Percentiles rank a stretch among this genome's conserved stretches.
Conservation (phyloP, 805 yeast genomes). For the Candida insectorum region DNA sequence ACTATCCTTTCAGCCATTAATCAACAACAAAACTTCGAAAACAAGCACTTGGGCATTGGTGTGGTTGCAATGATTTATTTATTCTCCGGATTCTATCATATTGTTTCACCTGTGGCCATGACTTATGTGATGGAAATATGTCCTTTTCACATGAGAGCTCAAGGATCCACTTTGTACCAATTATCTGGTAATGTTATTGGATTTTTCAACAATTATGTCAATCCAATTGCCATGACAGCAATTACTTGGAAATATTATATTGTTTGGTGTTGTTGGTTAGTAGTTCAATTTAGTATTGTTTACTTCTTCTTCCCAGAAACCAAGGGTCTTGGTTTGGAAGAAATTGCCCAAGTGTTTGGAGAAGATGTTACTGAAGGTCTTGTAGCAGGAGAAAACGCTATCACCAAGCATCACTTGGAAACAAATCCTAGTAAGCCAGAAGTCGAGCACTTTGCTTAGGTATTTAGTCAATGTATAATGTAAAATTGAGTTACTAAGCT, state of each 20-base stretch:
- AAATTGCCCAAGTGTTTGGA: constrained; percentile 40
- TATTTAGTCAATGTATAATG: too few species aligned
- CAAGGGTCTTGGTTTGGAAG: constrained; percentile 39
- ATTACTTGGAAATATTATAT: constrained; percentile 34
- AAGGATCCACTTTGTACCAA: constrained; percentile 25
- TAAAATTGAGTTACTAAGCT: too few species aligned
- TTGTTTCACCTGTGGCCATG: constrained; percentile 23
- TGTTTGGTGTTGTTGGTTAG: constrained; percentile 21
- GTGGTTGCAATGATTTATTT: constrained; percentile 44
- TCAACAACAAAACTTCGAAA: constrained; percentile 37
- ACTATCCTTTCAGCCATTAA: constrained; percentile 42
- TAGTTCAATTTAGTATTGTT: constrained; percentile 23
- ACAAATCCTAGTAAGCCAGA: neutral
- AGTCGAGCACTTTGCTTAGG: neutral
- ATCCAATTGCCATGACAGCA: constrained; percentile 28
- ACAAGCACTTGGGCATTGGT: constrained; percentile 41
- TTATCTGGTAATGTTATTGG: constrained; percentile 13
- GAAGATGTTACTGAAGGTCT: constrained; percentile 17
- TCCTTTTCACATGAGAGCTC: constrained; percentile 31
- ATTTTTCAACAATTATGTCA: constrained; percentile 17
- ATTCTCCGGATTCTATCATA: constrained; percentile 20
- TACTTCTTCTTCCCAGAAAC: constrained; percentile 41
- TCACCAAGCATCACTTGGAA: neutral
- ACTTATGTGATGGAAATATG: constrained; percentile 30
- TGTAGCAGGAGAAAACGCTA: constrained; percentile 6